These are phyloP conservation scores for Fraxinus velutina DNA, from an alignment of 305 asterid genomes.

Conservation along the genomic window DNA sequence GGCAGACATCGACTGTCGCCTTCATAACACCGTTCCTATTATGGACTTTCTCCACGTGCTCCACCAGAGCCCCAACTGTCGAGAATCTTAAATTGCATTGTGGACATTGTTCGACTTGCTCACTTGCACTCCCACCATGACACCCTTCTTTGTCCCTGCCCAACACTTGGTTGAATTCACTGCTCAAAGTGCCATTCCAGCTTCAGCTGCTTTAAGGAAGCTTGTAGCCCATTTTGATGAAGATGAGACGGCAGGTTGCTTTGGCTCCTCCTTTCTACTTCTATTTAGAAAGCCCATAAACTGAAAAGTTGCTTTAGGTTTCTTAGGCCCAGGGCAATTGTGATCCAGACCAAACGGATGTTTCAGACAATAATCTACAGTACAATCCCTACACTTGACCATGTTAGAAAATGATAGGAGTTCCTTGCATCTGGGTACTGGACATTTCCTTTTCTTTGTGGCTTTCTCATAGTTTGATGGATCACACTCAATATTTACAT, in stretches of 20 bases:
- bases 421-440: constrained; percentile 77
- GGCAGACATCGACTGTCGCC: constrained; percentile 73
- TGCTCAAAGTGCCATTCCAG: constrained; percentile 71
- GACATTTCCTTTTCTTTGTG: constrained; percentile 85
- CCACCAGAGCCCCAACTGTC: constrained; percentile 56
- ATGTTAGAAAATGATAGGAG: constrained; percentile 75
- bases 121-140: constrained; percentile 32
- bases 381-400: constrained; percentile 74
- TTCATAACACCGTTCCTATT: constrained; percentile 72
- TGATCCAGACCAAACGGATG: constrained; percentile 92
- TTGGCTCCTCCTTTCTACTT: constrained; percentile 45
- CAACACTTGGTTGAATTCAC: constrained; percentile 50
- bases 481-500: constrained; percentile 82
- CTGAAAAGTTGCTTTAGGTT: constrained; percentile 54
- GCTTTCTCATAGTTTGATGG: constrained; percentile 81
- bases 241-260: constrained; percentile 39
- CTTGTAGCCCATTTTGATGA: constrained; percentile 64
- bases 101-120: constrained; percentile 68
- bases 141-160: constrained; percentile 30
- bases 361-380: constrained; percentile 70
- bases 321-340: constrained; percentile 76
- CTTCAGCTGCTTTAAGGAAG: constrained; percentile 66
- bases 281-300: constrained; percentile 51
- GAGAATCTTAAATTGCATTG: constrained; percentile 66
- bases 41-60: constrained; percentile 79